Evolutionary conservation across 2,329 filamentous ascomycete genomes (phyloP).

Genomic region (Claviceps lovelessii): DNA sequence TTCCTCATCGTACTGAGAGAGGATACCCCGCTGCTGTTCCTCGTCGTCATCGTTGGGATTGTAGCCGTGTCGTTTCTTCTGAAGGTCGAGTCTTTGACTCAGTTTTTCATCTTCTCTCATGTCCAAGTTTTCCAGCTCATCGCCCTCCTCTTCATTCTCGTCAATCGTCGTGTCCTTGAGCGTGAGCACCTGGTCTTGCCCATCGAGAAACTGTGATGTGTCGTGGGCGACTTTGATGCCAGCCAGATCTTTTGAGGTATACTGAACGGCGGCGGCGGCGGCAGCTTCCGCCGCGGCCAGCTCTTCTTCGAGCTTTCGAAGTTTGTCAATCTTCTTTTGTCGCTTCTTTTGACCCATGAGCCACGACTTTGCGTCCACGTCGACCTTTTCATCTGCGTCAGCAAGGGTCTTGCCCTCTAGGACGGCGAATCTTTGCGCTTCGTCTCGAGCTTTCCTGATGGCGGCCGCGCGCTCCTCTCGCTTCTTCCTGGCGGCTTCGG

Average conservation of each 20-base stretch:
- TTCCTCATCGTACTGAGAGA: conserved; percentile 92
- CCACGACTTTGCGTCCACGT: conserved; percentile 73
- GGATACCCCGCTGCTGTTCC: conserved; percentile 49
- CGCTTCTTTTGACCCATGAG: conserved; percentile 80
- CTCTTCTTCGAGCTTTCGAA: conserved; percentile 59
- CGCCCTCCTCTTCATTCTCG: conserved; percentile 70
- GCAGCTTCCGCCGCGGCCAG: conserved; percentile 59
- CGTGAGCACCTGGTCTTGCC: conserved; percentile 77
- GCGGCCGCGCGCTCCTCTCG: conserved; percentile 70
- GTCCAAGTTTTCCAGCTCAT: conserved; percentile 71
- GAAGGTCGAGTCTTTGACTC: conserved; percentile 63
- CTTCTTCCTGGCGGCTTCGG: conserved; percentile 61
- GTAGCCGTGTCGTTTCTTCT: conserved; percentile 82
- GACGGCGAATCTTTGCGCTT: conserved; percentile 58
- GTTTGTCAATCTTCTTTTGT: conserved; percentile 77
- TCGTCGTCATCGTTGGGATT: conserved; percentile 65
- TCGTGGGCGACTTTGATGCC: conserved; percentile 90
- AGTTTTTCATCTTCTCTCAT: conserved; percentile 59
- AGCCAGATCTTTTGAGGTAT: conserved; percentile 73
- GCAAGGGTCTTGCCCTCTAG: conserved; percentile 75
- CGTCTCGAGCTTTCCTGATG: conserved; percentile 76
- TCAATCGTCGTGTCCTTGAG: conserved; percentile 87
- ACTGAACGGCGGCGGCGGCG: conserved; percentile 49
- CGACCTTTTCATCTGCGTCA: conserved; percentile 51
- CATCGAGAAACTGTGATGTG: conserved; percentile 63